phyloP scores from a whole-genome alignment of 2,329 filamentous ascomycete species.

The Alternaria gansuensis region DNA sequence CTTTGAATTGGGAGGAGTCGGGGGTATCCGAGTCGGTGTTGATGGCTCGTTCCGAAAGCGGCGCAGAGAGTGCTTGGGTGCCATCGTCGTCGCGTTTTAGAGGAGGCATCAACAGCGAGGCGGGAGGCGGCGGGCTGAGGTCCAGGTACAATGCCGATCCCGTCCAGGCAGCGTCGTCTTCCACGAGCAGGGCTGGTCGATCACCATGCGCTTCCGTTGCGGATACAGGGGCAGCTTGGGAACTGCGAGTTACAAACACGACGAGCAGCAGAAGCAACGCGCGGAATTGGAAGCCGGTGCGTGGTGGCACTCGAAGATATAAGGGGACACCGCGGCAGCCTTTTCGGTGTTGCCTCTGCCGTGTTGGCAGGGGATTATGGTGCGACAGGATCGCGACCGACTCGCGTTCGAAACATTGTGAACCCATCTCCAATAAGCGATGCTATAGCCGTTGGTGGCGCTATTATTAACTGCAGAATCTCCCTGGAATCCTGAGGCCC shows the following conservation, averaged over 20 bases:
- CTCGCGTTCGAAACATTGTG: constrained; percentile 30
- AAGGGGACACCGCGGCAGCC: constrained; percentile 31
- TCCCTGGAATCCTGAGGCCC: constrained; percentile 27
- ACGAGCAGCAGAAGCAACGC: constrained; percentile 40
- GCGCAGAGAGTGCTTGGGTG: constrained; percentile 32
- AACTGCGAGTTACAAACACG: constrained; percentile 37
- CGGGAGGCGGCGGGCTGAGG: constrained; percentile 40
- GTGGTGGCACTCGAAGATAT: constrained; percentile 28
- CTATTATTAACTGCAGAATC: constrained; percentile 32
- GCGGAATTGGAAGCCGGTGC: constrained; percentile 19
- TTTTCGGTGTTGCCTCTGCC: constrained; percentile 33
- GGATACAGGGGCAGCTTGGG: constrained; percentile 39
- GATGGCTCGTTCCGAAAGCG: constrained; percentile 39
- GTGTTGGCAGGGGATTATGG: constrained; percentile 41
- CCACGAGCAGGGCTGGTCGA: constrained; percentile 40
- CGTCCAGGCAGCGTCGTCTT: constrained; percentile 42
- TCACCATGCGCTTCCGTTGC: constrained; percentile 45
- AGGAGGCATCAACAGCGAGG: constrained; percentile 49
- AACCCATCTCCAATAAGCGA: constrained; percentile 30
- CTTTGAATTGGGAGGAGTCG: constrained; percentile 30
- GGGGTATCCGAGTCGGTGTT: constrained; percentile 35
- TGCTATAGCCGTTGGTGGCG: constrained; percentile 15
- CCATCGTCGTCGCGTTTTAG: constrained; percentile 38
- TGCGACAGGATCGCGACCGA: constrained; percentile 45
- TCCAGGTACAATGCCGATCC: constrained; percentile 45